Conservation (phyloP, 306 rosid genomes). For the Fagus sylvatica region DNA sequence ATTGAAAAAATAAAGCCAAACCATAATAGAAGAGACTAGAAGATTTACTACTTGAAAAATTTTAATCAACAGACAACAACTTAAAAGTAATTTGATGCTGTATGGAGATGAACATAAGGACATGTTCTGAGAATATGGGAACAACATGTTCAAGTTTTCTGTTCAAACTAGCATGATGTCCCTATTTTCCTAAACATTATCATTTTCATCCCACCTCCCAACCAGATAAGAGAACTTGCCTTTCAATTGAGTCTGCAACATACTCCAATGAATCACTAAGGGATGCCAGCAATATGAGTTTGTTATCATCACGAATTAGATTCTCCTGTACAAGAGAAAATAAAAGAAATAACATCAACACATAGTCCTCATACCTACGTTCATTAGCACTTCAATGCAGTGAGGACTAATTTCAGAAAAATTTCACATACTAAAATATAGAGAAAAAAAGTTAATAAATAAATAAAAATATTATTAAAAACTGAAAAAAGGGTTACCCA, state of each 20-base stretch:
- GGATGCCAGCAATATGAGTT: conserved; percentile 93
- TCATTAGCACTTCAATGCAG: neutral
- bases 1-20: no score
- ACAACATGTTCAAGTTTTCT: neutral
- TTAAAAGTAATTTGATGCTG: neutral
- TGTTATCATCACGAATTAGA: conserved; percentile 93
- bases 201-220: conserved; percentile 13
- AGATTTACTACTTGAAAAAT: no score
- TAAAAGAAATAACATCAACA: conserved; percentile 18
- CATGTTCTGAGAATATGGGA: neutral
- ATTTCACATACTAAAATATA: conserved; percentile 7
- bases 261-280: conserved; percentile 97
- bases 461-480: no score
- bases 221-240: conserved; percentile 54
- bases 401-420: neutral
- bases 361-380: neutral
- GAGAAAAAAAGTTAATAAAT: neutral
- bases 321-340: conserved; percentile 66
- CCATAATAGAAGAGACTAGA: no score
- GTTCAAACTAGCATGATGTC: conserved; percentile 13
- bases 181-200: conserved; percentile 3
- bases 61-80: no score
- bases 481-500: no score
- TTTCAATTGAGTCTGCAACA: conserved; percentile 93
- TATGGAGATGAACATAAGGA: neutral